Percentiles rank a stretch among this genome's conserved stretches.
Conservation (phyloP, 1,284 basidiomycete genomes). For the Gomphus bonarii region DNA sequence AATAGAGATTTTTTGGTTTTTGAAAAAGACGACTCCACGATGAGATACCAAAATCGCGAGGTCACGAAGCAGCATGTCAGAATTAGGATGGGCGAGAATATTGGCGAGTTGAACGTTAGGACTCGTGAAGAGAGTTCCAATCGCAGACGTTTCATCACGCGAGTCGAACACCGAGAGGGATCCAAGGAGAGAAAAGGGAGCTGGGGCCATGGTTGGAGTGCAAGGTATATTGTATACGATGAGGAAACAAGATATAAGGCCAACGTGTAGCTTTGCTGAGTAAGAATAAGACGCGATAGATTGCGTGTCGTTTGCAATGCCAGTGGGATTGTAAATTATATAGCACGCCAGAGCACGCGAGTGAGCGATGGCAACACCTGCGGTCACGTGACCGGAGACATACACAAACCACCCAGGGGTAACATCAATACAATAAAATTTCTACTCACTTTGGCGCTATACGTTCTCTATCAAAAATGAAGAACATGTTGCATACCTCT, state of each 20-base stretch:
- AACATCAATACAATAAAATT: too few relatives aligned
- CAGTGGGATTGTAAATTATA: neutral
- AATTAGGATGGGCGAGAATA: conserved; percentile 27
- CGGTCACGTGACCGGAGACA: neutral
- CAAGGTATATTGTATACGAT: neutral
- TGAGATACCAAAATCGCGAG: conserved; percentile 34
- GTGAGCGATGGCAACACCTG: neutral
- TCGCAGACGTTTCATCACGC: conserved; percentile 23
- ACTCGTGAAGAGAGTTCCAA: conserved; percentile 29
- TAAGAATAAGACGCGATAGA: neutral
- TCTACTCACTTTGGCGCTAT: neutral
- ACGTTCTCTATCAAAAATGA: neutral
- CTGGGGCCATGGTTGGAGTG: conserved; percentile 3
- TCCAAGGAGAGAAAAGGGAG: conserved; percentile 6
- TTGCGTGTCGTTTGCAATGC: neutral
- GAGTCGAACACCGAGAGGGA: conserved; percentile 7
- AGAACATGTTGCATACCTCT: neutral
- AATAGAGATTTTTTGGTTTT: conserved; percentile 37
- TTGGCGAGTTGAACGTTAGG: conserved; percentile 27
- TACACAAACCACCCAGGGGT: too few relatives aligned
- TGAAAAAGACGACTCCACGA: conserved; percentile 68
- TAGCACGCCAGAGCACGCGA: conserved; percentile 1
- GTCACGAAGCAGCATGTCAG: conserved; percentile 28
- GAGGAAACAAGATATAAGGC: neutral
- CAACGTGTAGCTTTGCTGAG: neutral